phyloP scores from a whole-genome alignment of 352 stramenopile species.

The Pythium utonaiense region DNA sequence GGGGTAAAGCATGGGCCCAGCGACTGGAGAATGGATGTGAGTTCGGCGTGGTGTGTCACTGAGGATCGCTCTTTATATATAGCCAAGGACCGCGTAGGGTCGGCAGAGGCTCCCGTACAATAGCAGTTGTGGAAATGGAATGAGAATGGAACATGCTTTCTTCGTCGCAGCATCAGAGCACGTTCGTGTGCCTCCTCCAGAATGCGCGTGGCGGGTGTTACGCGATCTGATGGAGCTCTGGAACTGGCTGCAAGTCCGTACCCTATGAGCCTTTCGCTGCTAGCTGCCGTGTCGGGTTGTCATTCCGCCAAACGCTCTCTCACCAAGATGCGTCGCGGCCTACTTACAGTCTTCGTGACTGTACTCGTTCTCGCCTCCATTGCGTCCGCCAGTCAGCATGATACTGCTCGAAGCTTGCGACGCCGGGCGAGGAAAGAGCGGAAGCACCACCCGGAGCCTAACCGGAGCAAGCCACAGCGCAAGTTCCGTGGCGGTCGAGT shows the following conservation, averaged over 20 bases:
- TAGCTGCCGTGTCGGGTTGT: no score
- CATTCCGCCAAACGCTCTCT: neutral
- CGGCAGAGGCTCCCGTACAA: neutral
- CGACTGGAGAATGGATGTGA: neutral
- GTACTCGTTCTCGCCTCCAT: neutral
- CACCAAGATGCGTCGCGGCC: neutral
- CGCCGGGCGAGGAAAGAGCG: neutral
- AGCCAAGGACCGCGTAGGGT: neutral
- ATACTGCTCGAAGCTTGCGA: neutral
- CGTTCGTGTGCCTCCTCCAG: neutral
- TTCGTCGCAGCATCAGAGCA: neutral
- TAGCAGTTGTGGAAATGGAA: neutral
- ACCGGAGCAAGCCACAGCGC: constrained; percentile 6
- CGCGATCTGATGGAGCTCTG: no score
- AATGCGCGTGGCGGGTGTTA: neutral
- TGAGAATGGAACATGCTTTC: neutral
- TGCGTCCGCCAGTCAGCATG: neutral
- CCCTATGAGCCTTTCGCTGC: no score
- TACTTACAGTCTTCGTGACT: neutral
- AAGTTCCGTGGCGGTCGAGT: constrained; percentile 27
- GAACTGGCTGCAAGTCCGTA: neutral
- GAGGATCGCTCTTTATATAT: constrained; percentile 3
- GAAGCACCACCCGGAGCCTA: constrained; percentile 1
- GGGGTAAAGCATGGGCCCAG: constrained; percentile 25
- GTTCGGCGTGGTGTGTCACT: neutral